These are phyloP conservation scores for Cutaneotrichosporon cyanovorans DNA, from an alignment of 1,284 basidiomycete genomes.

Conservation along the genomic window DNA sequence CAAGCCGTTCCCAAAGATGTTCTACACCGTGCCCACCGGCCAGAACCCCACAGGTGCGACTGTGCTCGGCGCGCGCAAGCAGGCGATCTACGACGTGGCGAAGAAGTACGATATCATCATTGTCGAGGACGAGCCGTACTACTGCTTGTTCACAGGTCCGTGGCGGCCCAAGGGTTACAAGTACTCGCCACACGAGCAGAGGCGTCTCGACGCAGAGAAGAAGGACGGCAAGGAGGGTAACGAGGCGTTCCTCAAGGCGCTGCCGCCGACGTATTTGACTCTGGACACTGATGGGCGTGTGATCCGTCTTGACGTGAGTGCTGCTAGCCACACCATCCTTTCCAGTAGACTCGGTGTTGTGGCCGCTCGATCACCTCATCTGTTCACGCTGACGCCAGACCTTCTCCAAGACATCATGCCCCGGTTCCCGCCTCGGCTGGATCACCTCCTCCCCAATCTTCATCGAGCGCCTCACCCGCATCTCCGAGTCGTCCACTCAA, in stretches of 20 bases:
- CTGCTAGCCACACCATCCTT: background rate
- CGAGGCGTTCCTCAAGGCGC: conserved; percentile 35
- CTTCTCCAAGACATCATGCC: conserved; percentile 74
- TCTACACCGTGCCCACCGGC: conserved; percentile 53
- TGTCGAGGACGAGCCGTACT: conserved; percentile 76
- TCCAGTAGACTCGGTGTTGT: background rate
- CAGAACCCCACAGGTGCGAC: conserved; percentile 72
- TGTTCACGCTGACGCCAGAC: conserved; percentile 36
- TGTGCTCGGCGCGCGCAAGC: conserved; percentile 60
- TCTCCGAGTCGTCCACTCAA: conserved; percentile 64
- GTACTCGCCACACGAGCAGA: conserved; percentile 40
- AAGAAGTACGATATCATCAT: conserved; percentile 69
- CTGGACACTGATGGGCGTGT: conserved; percentile 46
- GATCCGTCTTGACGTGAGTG: conserved; percentile 45
- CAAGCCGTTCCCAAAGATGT: conserved; percentile 52
- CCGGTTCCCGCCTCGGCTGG: conserved; percentile 70
- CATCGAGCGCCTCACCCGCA: conserved; percentile 66
- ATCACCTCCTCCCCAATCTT: conserved; percentile 53
- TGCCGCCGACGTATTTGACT: conserved; percentile 64
- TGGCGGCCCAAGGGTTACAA: conserved; percentile 4
- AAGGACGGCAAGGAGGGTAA: conserved; percentile 36
- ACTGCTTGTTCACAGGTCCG: conserved; percentile 51
- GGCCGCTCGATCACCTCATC: no score
- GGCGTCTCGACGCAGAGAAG: conserved; percentile 31
- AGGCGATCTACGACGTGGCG: conserved; percentile 69